Evolutionary conservation across 2,329 filamentous ascomycete genomes (phyloP), one percentile per base, ranked within the genome.

Genomic region (Cryphonectria japonica): DNA sequence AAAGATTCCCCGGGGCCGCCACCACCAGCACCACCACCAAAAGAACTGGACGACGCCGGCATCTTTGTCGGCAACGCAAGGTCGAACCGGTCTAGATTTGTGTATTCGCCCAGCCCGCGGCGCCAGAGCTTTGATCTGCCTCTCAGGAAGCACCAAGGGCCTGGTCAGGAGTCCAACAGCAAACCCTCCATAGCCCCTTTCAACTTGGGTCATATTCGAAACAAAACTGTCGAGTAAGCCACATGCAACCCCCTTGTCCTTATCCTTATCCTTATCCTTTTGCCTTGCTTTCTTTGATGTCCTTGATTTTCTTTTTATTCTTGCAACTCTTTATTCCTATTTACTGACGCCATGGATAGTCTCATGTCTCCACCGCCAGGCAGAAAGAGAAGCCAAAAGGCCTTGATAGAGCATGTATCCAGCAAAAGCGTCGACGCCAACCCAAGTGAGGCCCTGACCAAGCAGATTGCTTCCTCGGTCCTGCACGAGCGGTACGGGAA

Each of bases 351-450:
- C 39, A 41, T 41, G 16, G 26, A 19, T 22, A 73, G 71, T 52
- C 69, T 73, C 50, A 73, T 69, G 71, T 63, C 63, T 46, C 71
- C 71, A 61, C 71, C 71, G 54, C 69, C 69, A 0, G 69, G 71
- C 22, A 71, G 69, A 37, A 71, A 66, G 68, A 69, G 65, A 59
- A 71, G 41, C 32, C 22, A 34, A 13, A 54, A 67, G 67, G 60
- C 63, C 32, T 37, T 62, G n/a, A 37, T 64, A 52, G 69, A 73
- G 43, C 43, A 71, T 37, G 54, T 60, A 54, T 34, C 46, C 19
- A 61, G 62, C 19, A 54, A 41, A 41, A 71, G 63, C 14, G 41
- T 68, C 39, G 69, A 73, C 52, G 71, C 71, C 39, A 34, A 73
- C 60, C 71, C 71, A 1, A 73, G 71, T 19, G 69, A 57, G 3